phyloP scores from a whole-genome alignment of 2,329 filamentous ascomycete species.

The Lizonia empirigonia region DNA sequence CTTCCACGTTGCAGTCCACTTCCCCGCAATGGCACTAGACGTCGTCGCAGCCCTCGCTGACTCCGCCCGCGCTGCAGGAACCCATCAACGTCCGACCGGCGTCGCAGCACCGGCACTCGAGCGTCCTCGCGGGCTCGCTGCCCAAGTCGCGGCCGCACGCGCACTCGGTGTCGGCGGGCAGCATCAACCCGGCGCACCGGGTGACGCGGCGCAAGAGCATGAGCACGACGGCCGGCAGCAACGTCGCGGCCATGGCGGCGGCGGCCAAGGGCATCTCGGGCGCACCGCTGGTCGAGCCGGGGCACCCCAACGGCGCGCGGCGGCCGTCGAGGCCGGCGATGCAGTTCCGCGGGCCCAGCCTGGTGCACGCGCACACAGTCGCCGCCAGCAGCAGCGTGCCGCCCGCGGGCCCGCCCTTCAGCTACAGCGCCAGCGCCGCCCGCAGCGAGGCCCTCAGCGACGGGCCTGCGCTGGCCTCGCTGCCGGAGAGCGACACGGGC shows the following conservation, averaged over 20 bases:
- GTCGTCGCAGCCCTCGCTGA: conserved; percentile 32
- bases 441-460: conserved; percentile 69
- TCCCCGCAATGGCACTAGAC: conserved; percentile 18
- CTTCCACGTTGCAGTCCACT: conserved; percentile 1
- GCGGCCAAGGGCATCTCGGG: conserved; percentile 68
- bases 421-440: conserved; percentile 48
- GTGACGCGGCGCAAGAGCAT: conserved; percentile 94
- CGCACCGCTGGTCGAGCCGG: conserved; percentile 58
- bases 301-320: conserved; percentile 60
- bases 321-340: conserved; percentile 67
- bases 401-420: conserved; percentile 40
- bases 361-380: conserved; percentile 56
- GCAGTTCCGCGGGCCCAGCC: conserved; percentile 53
- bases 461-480: conserved; percentile 62
- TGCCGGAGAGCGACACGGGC: conserved; percentile 54
- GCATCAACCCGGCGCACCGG: conserved; percentile 80
- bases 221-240: conserved; percentile 72
- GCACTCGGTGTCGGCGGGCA: conserved; percentile 77
- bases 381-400: conserved; percentile 74
- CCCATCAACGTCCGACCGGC: conserved; percentile 51
- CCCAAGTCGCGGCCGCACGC: conserved; percentile 76
- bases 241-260: conserved; percentile 75
- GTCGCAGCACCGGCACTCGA: conserved; percentile 54
- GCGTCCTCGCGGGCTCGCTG: conserved; percentile 63
- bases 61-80: conserved; percentile 38